Evolutionary conservation across 2,329 filamentous ascomycete genomes (phyloP).

Genomic region (Cytospora mali): DNA sequence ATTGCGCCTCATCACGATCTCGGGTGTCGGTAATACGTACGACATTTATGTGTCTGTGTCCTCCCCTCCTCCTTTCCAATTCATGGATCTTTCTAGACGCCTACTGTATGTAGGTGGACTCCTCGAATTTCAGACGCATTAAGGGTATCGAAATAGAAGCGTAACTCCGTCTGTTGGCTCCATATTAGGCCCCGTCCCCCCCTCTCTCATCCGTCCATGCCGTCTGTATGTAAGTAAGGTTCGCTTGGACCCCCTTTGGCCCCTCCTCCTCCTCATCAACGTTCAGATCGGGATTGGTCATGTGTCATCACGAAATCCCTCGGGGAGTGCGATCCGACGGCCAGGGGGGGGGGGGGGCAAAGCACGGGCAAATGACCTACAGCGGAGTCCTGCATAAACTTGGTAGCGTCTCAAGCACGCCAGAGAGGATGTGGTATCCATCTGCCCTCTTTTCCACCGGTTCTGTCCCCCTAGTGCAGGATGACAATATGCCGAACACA

Average conservation of each 20-base stretch:
- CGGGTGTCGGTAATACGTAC: background rate
- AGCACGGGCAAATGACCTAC: background rate
- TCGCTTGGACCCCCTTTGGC: slow-evolving; percentile 17
- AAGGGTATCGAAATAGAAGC: background rate
- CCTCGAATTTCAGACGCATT: slow-evolving; percentile 1
- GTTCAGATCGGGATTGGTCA: background rate
- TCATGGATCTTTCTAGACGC: background rate
- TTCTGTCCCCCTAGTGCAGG: background rate
- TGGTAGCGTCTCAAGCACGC: background rate
- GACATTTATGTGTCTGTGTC: background rate
- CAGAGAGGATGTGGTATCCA: background rate
- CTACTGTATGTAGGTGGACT: background rate
- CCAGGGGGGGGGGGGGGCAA: background rate
- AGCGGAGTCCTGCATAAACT: background rate
- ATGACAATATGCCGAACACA: background rate
- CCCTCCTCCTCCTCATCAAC: background rate
- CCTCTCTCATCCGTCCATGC: background rate
- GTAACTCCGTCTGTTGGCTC: background rate
- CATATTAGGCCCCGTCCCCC: background rate
- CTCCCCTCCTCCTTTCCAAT: background rate
- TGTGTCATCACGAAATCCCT: background rate
- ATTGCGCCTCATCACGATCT: background rate
- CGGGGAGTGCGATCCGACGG: background rate
- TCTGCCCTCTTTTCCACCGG: background rate
- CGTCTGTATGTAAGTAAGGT: background rate